A percentile compares a stretch with the other conserved stretches of the same genome.
Conservation (phyloP, 345 rosid genomes). For the Eucalyptus brandiana region DNA sequence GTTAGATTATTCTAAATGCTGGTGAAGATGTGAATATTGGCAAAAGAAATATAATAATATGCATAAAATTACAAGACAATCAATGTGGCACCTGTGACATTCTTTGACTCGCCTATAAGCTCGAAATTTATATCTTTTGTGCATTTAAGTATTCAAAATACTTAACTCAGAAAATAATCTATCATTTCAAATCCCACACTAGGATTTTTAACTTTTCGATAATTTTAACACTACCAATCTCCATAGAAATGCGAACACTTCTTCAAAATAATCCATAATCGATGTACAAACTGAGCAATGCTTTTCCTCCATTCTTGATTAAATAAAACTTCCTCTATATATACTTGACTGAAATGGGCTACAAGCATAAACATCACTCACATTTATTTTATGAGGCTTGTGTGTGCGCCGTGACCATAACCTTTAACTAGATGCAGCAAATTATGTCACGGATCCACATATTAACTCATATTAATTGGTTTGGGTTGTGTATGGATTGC, state of each 20-base stretch:
- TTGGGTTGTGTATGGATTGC: background rate
- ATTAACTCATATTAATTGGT: background rate
- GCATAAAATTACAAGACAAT: background rate
- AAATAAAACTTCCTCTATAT: too few species aligned
- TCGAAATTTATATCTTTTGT: background rate
- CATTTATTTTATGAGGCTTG: background rate
- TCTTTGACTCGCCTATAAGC: background rate
- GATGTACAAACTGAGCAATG: rapidly evolving
- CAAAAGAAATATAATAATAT: too few species aligned
- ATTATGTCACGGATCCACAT: background rate
- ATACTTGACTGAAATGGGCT: too few species aligned
- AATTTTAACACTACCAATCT: background rate
- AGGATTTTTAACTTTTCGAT: background rate
- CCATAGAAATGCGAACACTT: background rate
- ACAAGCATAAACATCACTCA: background rate
- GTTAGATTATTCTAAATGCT: background rate
- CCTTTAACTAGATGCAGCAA: background rate
- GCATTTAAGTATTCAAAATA: background rate
- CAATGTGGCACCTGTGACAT: background rate
- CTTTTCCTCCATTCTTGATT: background rate
- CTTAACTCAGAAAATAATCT: background rate
- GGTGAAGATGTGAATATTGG: background rate
- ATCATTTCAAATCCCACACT: background rate
- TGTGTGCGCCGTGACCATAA: background rate
- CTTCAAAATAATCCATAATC: too few species aligned